Evolutionary conservation across 345 rosid species (phyloP).

Genomic region (Nephelium lappaceum): DNA sequence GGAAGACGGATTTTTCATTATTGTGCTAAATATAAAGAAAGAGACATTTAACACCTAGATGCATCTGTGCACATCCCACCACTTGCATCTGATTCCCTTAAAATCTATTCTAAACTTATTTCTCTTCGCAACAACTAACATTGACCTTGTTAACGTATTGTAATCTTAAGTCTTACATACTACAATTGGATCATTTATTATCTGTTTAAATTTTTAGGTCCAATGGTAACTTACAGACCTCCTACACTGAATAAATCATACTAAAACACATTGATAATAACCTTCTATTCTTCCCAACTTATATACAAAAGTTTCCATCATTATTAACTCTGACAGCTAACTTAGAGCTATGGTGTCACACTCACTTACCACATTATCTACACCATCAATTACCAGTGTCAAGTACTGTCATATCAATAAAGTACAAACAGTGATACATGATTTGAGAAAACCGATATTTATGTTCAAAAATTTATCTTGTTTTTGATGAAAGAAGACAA

Average conservation of each 20-base stretch:
- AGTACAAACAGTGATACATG: neutral
- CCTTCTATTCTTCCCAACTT: neutral
- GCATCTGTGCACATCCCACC: neutral
- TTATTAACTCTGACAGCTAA: neutral
- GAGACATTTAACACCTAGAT: neutral
- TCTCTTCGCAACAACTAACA: neutral
- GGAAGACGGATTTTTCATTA: neutral
- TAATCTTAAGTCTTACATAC: too few species aligned
- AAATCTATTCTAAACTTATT: neutral
- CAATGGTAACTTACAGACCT: too few species aligned
- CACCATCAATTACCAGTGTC: neutral
- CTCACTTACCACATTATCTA: neutral
- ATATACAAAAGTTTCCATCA: neutral
- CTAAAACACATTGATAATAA: neutral
- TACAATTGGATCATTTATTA: too few species aligned
- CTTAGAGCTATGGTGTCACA: neutral
- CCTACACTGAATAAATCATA: neutral
- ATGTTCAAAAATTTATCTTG: neutral
- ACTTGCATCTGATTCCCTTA: neutral
- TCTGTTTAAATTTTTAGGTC: too few species aligned
- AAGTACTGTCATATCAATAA: neutral
- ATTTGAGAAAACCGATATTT: neutral
- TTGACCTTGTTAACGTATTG: neutral
- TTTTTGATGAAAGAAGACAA: constrained; percentile 28
- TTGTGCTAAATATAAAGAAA: neutral